These are phyloP conservation scores for Aphanomyces euteiches DNA, from an alignment of 352 stramenopile genomes.

Conservation along the genomic window DNA sequence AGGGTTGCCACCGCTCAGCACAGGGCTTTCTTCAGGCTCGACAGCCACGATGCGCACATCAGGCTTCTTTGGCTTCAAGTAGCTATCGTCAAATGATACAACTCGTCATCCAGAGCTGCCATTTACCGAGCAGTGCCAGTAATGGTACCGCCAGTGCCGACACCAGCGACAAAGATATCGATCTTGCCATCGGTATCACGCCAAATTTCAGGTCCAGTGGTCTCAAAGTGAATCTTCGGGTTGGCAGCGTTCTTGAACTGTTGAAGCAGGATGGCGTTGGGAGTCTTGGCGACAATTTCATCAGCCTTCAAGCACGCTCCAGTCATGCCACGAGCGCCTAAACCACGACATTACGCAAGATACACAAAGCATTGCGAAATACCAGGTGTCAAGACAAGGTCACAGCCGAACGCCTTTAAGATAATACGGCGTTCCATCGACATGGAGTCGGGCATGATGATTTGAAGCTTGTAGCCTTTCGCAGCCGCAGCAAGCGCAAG, in stretches of 20 bases:
- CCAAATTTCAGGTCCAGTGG: constrained; percentile 86
- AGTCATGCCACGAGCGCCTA: constrained; percentile 60
- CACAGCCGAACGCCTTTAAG: constrained; percentile 90
- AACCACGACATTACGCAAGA: neutral
- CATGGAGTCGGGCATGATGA: constrained; percentile 96
- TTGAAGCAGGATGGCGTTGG: constrained; percentile 80
- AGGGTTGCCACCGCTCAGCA: constrained; percentile 76
- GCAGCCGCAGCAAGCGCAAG: constrained; percentile 89
- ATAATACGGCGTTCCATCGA: constrained; percentile 94
- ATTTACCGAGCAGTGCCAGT: constrained; percentile 72
- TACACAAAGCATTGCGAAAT: neutral
- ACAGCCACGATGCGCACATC: constrained; percentile 79
- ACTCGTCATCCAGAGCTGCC: too few species aligned
- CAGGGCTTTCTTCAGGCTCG: constrained; percentile 76
- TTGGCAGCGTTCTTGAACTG: constrained; percentile 98
- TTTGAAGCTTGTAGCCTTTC: constrained; percentile 88
- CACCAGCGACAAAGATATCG: constrained; percentile 86
- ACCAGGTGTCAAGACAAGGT: constrained; percentile 91
- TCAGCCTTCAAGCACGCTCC: constrained; percentile 74
- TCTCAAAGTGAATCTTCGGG: constrained; percentile 90
- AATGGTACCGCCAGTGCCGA: constrained; percentile 84
- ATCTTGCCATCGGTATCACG: constrained; percentile 81
- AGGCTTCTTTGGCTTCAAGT: constrained; percentile 82
- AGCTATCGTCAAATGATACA: neutral
- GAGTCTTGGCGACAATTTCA: constrained; percentile 67